Conservation (phyloP, 495 filamentous ascomycete genomes). For the Penicillium cosmopolitanum region DNA sequence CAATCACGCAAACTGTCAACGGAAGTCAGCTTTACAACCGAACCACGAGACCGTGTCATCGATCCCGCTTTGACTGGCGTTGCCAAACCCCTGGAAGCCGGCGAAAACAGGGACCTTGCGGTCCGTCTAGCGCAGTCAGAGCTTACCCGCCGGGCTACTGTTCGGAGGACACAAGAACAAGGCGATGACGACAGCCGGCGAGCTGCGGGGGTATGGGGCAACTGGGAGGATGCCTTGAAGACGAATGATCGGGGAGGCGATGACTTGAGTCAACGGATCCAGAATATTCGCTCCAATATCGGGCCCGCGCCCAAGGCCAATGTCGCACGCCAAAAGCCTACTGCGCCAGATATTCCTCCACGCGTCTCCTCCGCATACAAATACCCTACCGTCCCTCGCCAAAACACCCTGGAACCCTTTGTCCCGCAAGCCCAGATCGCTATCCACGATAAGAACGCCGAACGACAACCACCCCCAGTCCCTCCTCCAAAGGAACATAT, state of each 20-base stretch:
- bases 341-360: slow-evolving; percentile 18
- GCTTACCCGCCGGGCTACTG: slow-evolving; percentile 67
- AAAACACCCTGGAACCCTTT: slow-evolving; percentile 35
- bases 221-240: slow-evolving; percentile 53
- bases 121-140: slow-evolving; percentile 77
- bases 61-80: slow-evolving; percentile 47
- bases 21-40: slow-evolving; percentile 15
- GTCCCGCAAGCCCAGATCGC: slow-evolving; percentile 23
- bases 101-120: slow-evolving; percentile 73
- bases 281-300: slow-evolving; percentile 44
- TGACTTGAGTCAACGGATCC: slow-evolving; percentile 53
- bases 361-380: slow-evolving; percentile 39
- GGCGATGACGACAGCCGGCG: slow-evolving; percentile 56
- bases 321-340: slow-evolving; percentile 15
- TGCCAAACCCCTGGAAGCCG: slow-evolving; percentile 64
- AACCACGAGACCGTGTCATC: slow-evolving; percentile 24
- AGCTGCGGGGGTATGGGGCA: slow-evolving; percentile 65
- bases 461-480: slow-evolving; percentile 46
- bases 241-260: slow-evolving; percentile 32
- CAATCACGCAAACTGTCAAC: slow-evolving; percentile 38
- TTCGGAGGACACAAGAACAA: slow-evolving; percentile 56
- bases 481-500: slow-evolving; percentile 53
- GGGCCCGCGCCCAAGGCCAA: slow-evolving; percentile 26
- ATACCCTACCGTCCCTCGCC: slow-evolving; percentile 59
- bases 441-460: slow-evolving; percentile 28